phyloP scores from a whole-genome alignment of 2,329 filamentous ascomycete species.

The Fusarium agapanthi region DNA sequence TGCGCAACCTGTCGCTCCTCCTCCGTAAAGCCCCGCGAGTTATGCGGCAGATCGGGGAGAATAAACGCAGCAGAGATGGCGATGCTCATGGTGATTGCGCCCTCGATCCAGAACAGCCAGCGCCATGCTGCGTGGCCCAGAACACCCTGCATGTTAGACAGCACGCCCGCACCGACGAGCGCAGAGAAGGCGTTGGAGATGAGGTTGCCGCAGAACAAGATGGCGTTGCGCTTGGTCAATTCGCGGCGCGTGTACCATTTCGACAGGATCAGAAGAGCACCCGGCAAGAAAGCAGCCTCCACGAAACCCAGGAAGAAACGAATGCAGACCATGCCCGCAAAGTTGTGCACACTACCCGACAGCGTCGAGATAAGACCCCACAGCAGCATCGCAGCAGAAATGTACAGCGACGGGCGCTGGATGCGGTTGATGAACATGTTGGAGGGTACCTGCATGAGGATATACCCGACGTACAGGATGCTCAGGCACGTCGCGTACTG shows the following conservation, averaged over 20 bases:
- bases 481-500: slow-evolving; percentile 71
- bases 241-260: slow-evolving; percentile 74
- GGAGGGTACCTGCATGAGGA: slow-evolving; percentile 69
- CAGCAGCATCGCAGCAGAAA: slow-evolving; percentile 60
- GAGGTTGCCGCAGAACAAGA: slow-evolving; percentile 67
- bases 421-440: slow-evolving; percentile 67
- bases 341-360: slow-evolving; percentile 61
- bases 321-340: slow-evolving; percentile 61
- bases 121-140: slow-evolving; percentile 66
- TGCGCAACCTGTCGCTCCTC: slow-evolving; percentile 66
- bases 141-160: slow-evolving; percentile 65
- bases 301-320: slow-evolving; percentile 70
- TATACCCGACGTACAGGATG: slow-evolving; percentile 73
- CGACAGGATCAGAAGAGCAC: slow-evolving; percentile 69
- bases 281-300: slow-evolving; percentile 72
- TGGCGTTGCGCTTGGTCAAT: slow-evolving; percentile 62
- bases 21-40: slow-evolving; percentile 65
- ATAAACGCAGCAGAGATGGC: slow-evolving; percentile 58
- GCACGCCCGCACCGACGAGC: slow-evolving; percentile 65
- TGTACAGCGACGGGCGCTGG: slow-evolving; percentile 60
- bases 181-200: slow-evolving; percentile 69
- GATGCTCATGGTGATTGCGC: slow-evolving; percentile 59
- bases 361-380: slow-evolving; percentile 70
- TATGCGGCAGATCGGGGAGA: slow-evolving; percentile 64
- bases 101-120: slow-evolving; percentile 70